Percentiles rank a stretch among this genome's conserved stretches.
Evolutionary conservation across 75 land plant species (phyloP).

Genomic region (Cryptomeria japonica): DNA sequence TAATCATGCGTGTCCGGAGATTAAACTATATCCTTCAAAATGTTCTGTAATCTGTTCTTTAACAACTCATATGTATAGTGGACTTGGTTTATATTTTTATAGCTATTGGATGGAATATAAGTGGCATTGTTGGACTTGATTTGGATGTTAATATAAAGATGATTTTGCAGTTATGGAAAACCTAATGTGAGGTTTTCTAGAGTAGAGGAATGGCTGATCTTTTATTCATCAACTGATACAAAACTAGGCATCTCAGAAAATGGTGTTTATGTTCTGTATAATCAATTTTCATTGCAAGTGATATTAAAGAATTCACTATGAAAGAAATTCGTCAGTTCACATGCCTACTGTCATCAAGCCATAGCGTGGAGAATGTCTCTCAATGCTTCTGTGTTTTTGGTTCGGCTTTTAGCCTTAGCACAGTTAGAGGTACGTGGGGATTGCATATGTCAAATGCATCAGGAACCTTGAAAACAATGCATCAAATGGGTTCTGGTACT

Average conservation of each 20-base stretch:
- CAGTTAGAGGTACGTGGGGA: not conserved
- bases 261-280: not conserved
- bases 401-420: not conserved
- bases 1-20: not conserved
- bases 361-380: not conserved
- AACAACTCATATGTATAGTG: not conserved
- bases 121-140: not conserved
- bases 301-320: not conserved
- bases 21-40: not conserved
- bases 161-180: not conserved
- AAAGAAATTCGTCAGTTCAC: not conserved
- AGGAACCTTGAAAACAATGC: too few relatives aligned
- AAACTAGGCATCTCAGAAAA: too few relatives aligned
- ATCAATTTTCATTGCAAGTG: not conserved
- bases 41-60: not conserved
- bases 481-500: too few relatives aligned
- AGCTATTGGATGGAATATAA: not conserved
- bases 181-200: not conserved
- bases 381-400: not conserved
- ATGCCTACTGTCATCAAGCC: too few relatives aligned
- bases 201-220: not conserved
- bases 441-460: too few relatives aligned
- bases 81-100: not conserved
- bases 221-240: too few relatives aligned
- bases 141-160: not conserved